phyloP scores from a whole-genome alignment of 495 filamentous ascomycete genomes.

The Xylaria flabelliformis region DNA sequence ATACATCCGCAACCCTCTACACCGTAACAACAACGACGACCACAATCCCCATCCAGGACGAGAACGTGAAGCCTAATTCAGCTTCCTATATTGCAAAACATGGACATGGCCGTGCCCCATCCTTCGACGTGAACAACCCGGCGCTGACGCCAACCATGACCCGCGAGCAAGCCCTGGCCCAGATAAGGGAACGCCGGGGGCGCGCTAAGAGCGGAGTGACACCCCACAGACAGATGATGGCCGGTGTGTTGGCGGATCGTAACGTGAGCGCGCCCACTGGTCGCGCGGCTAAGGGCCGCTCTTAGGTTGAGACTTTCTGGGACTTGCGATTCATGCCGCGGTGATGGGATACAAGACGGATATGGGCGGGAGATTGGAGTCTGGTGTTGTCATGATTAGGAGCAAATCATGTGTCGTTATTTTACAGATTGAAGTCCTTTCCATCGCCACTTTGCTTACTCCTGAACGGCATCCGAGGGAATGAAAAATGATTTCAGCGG shows the following conservation, averaged over 20 bases:
- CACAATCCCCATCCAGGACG: slow-evolving; percentile 23
- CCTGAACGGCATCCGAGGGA: neutral
- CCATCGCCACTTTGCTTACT: neutral
- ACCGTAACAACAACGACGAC: slow-evolving; percentile 48
- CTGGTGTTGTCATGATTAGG: neutral
- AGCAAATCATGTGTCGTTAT: neutral
- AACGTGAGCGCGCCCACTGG: slow-evolving; percentile 53
- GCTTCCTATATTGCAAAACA: slow-evolving; percentile 17
- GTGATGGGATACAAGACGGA: neutral
- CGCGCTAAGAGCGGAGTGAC: slow-evolving; percentile 53
- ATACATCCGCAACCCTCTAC: slow-evolving; percentile 49
- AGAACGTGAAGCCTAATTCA: slow-evolving; percentile 36
- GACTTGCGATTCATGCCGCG: slow-evolving; percentile 5
- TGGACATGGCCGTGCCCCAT: slow-evolving; percentile 42
- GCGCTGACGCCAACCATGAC: slow-evolving; percentile 62
- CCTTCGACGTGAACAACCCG: slow-evolving; percentile 56
- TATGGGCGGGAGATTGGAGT: neutral
- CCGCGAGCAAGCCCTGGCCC: slow-evolving; percentile 62
- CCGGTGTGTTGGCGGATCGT: slow-evolving; percentile 38
- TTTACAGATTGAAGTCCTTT: neutral
- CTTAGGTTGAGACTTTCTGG: slow-evolving; percentile 24
- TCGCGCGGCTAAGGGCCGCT: slow-evolving; percentile 37
- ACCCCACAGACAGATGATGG: slow-evolving; percentile 49
- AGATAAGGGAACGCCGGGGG: slow-evolving; percentile 60
- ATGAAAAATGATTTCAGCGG: neutral